A percentile compares a stretch with the other conserved stretches of the same genome.
Conservation (phyloP, 345 rosid genomes). For the Gossypium ekmanianum region DNA sequence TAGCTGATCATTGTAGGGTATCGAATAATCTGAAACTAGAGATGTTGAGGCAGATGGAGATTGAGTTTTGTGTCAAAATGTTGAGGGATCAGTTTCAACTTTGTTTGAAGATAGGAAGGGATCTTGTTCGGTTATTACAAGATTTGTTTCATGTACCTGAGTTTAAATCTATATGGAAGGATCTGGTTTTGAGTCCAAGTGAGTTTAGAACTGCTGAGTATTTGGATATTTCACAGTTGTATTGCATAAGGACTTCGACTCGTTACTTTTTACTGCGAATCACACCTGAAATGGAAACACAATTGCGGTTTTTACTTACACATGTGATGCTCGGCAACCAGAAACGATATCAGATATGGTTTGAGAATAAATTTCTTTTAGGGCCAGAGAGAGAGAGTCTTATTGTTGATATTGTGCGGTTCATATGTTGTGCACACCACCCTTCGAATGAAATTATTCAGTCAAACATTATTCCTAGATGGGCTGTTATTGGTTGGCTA, state of each 20-base stretch:
- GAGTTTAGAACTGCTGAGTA: constrained; percentile 39
- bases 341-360: constrained; percentile 72
- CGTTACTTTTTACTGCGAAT: constrained; percentile 60
- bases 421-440: constrained; percentile 69
- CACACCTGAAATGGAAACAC: constrained; percentile 66
- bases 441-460: constrained; percentile 57
- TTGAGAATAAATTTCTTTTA: constrained; percentile 53
- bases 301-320: constrained; percentile 65
- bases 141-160: constrained; percentile 71
- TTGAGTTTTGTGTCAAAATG: constrained; percentile 68
- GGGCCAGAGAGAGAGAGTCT: constrained; percentile 57
- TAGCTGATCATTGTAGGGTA: constrained; percentile 67
- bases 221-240: constrained; percentile 44
- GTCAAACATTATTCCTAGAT: constrained; percentile 68
- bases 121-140: constrained; percentile 62
- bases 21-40: constrained; percentile 30
- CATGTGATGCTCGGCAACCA: constrained; percentile 74
- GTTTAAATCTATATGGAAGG: constrained; percentile 59
- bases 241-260: constrained; percentile 57
- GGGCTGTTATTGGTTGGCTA: constrained; percentile 87
- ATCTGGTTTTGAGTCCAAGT: constrained; percentile 43
- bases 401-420: constrained; percentile 63
- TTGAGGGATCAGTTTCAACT: constrained; percentile 58
- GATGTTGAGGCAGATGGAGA: constrained; percentile 50
- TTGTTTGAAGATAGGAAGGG: constrained; percentile 73